phyloP scores from a whole-genome alignment of 768 basidiomycete species.

The Lyophyllum decastes region DNA sequence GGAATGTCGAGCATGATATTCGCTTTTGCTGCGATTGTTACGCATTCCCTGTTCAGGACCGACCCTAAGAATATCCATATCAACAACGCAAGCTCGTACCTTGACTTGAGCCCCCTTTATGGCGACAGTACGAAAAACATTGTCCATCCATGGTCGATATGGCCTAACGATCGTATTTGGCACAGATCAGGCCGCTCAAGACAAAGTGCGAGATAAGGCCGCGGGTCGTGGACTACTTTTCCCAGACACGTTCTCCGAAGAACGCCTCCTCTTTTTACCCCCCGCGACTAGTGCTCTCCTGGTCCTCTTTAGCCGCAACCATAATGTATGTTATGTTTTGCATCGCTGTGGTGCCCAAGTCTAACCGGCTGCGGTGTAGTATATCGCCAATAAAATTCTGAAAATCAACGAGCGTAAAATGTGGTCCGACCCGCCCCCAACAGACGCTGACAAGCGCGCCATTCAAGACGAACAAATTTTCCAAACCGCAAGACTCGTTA shows the following conservation, averaged over 20 bases:
- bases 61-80: conserved; percentile 39
- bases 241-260: conserved; percentile 55
- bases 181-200: conserved; percentile 34
- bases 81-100: conserved; percentile 56
- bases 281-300: conserved; percentile 55
- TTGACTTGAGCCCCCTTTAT: conserved; percentile 58
- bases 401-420: conserved; percentile 54
- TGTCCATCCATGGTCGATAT: neutral
- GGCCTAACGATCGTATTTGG: neutral
- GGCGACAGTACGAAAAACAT: conserved; percentile 38
- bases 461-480: conserved; percentile 60
- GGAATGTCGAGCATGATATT: conserved; percentile 65
- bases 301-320: conserved; percentile 57
- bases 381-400: conserved; percentile 50
- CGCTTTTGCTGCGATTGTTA: conserved; percentile 65
- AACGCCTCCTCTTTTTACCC: conserved; percentile 53
- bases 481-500: conserved; percentile 54
- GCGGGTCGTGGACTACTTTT: conserved; percentile 49
- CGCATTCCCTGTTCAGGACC: conserved; percentile 59
- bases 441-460: conserved; percentile 23
- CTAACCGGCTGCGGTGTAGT: conserved; percentile 30
- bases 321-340: conserved; percentile 55
- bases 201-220: conserved; percentile 46
- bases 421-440: conserved; percentile 45
- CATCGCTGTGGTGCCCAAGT: neutral